phyloP scores from a whole-genome alignment of 208 protist species.

The Leishmania gerbilli region DNA sequence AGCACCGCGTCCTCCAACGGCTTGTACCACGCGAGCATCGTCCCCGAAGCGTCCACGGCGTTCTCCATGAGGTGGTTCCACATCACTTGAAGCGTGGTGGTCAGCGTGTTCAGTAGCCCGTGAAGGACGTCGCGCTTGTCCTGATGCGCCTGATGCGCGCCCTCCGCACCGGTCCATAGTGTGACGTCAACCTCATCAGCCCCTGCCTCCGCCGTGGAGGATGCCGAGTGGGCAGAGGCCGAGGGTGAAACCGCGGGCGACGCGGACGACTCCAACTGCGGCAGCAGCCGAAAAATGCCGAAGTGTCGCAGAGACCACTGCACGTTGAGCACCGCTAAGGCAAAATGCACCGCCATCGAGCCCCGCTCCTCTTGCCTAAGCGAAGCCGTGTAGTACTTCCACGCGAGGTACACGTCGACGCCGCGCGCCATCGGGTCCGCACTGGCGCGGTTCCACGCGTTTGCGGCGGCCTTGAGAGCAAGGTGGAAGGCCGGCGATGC shows the following conservation, averaged over 20 bases:
- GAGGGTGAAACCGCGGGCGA: not conserved
- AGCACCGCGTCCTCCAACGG: conserved; percentile 32
- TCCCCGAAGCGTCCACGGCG: not conserved
- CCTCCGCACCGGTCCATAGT: not conserved
- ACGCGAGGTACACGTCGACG: conserved; percentile 33
- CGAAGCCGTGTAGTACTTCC: conserved; percentile 36
- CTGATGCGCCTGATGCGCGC: not conserved
- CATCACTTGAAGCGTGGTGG: not conserved
- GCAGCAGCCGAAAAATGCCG: not conserved
- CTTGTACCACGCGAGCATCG: conserved; percentile 21
- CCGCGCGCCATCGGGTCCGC: conserved; percentile 17
- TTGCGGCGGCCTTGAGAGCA: conserved; percentile 10
- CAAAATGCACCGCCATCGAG: conserved; percentile 20
- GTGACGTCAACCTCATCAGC: not conserved
- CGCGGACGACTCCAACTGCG: not conserved
- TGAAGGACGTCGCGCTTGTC: not conserved
- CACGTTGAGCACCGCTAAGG: conserved; percentile 23
- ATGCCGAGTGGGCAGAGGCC: not conserved
- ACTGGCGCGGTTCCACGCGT: conserved; percentile 25
- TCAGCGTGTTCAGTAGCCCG: not conserved
- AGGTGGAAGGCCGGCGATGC: conserved; percentile 15
- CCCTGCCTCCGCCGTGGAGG: too few species aligned
- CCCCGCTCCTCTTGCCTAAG: conserved; percentile 24
- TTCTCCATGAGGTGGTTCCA: not conserved
- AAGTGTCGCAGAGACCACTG: conserved; percentile 44